Conservation (phyloP, 1,139 yeast genomes). For the Sporopachydermia cereana region DNA sequence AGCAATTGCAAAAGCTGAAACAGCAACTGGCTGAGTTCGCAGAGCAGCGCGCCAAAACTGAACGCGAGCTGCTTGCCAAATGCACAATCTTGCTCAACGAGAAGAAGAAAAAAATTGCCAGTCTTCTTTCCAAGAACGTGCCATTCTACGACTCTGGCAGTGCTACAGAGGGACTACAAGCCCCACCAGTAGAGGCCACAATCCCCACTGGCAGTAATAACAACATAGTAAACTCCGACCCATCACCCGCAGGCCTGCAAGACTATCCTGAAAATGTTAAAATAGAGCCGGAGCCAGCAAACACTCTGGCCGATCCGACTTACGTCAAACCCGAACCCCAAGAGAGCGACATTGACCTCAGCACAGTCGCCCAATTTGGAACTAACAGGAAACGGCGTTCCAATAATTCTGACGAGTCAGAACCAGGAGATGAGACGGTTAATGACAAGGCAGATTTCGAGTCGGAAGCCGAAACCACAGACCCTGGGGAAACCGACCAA, state of each 20-base stretch:
- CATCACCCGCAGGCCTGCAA: background rate
- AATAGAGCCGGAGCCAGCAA: background rate
- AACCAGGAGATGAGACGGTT: background rate
- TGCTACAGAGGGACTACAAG: background rate
- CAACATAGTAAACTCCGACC: background rate
- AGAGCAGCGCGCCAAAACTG: conserved; percentile 12
- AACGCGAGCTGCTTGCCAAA: conserved; percentile 15
- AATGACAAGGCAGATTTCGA: background rate
- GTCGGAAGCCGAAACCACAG: background rate
- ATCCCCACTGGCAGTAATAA: too few relatives aligned
- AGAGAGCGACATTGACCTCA: background rate
- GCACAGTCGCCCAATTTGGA: background rate
- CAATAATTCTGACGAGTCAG: background rate
- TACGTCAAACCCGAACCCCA: background rate
- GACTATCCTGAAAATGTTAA: background rate
- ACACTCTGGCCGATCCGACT: background rate
- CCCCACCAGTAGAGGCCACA: too few relatives aligned
- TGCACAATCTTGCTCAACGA: conserved; percentile 20
- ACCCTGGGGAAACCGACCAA: background rate
- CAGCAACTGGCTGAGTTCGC: conserved; percentile 12
- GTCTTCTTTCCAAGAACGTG: conserved; percentile 7
- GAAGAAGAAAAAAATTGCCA: conserved; percentile 17
- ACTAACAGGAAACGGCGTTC: background rate
- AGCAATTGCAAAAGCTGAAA: background rate
- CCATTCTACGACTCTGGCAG: background rate